Percentiles rank a stretch among this genome's conserved stretches.
Evolutionary conservation across 352 stramenopile species (phyloP).

Genomic region (Globisporangium canariense): DNA sequence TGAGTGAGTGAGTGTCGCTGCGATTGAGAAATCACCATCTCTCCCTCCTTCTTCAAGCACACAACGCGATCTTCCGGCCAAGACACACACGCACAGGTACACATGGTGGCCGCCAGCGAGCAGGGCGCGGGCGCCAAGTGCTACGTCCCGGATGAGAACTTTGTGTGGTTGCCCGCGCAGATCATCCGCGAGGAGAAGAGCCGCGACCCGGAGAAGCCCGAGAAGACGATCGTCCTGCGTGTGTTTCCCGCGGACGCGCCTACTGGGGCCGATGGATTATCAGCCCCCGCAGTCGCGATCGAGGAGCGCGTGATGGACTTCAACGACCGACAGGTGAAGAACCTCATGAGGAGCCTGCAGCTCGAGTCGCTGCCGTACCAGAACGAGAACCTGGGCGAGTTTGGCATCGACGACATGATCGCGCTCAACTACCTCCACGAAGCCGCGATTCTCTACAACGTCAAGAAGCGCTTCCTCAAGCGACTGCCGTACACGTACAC

Average conservation of each 20-base stretch:
- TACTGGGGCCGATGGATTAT: constrained; percentile 2
- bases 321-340: constrained; percentile 62
- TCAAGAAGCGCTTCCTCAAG: constrained; percentile 82
- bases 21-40: constrained; percentile 3
- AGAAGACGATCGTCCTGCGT: constrained; percentile 57
- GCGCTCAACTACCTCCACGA: constrained; percentile 89
- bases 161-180: constrained; percentile 75
- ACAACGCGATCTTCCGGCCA: background rate
- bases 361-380: constrained; percentile 76
- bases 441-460: constrained; percentile 89
- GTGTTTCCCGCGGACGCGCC: constrained; percentile 33
- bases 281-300: constrained; percentile 22
- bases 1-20: background rate
- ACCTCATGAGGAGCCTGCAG: constrained; percentile 54
- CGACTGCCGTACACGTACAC: constrained; percentile 95
- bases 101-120: constrained; percentile 14
- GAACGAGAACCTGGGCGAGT: constrained; percentile 59
- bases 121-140: constrained; percentile 58
- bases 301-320: constrained; percentile 74
- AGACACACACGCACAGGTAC: background rate
- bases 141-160: constrained; percentile 77
- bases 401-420: constrained; percentile 86
- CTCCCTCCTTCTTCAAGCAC: constrained; percentile 6
- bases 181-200: constrained; percentile 63
- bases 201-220: constrained; percentile 43